Conservation (phyloP, 257 asterid species). For the Nemophila menziesii region DNA sequence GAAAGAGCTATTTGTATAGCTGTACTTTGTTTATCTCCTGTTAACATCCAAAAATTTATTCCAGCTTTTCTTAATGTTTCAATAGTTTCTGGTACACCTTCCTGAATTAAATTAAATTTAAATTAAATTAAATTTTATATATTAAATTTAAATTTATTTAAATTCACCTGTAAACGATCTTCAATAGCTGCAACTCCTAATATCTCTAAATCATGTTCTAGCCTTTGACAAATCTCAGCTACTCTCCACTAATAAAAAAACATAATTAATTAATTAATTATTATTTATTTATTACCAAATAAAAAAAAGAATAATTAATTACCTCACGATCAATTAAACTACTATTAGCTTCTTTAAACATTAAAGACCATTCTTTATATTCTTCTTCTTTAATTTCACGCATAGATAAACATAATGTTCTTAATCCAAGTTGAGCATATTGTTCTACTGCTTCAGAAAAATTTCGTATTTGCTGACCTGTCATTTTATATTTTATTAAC, state of each 20-base stretch:
- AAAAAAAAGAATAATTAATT: not conserved
- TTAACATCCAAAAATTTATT: constrained; percentile 96
- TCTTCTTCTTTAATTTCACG: constrained; percentile 74
- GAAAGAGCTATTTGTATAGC: constrained; percentile 76
- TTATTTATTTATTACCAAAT: not conserved
- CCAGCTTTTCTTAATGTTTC: constrained; percentile 88
- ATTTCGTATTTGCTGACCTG: constrained; percentile 76
- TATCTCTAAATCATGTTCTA: constrained; percentile 77
- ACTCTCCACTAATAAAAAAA: constrained; percentile 61
- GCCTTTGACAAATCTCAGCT: constrained; percentile 90
- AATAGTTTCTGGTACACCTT: constrained; percentile 95
- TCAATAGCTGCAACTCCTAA: constrained; percentile 99
- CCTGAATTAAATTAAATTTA: constrained; percentile 39
- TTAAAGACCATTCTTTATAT: constrained; percentile 79
- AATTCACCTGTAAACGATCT: constrained; percentile 86
- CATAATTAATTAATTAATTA: too few species aligned
- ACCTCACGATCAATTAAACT: constrained; percentile 95
- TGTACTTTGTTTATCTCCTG: constrained; percentile 94
- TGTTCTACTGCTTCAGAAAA: constrained; percentile 86
- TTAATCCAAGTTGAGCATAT: constrained; percentile 89
- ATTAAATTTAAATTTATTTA: constrained; percentile 9
- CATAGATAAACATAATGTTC: constrained; percentile 94
- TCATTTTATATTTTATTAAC: too few species aligned
- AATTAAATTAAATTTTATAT: constrained; percentile 13
- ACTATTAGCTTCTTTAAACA: constrained; percentile 96